Conservation (phyloP, 75 land plant species). For the Azolla pinnata region DNA sequence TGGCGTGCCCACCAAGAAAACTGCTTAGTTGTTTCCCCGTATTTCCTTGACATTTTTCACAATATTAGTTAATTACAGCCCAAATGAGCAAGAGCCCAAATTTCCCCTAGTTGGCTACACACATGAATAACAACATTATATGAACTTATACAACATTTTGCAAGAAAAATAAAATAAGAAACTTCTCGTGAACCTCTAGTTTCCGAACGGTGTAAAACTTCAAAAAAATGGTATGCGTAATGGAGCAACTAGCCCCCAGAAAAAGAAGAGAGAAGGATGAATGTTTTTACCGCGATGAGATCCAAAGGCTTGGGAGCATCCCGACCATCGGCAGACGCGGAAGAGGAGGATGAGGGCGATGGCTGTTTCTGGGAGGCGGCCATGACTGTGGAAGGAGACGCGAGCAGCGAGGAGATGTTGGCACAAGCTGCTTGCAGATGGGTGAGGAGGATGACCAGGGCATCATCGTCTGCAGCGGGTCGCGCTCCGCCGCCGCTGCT, state of each 20-base stretch:
- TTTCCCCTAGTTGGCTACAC: neutral
- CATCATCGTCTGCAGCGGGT: slow-evolving; percentile 52
- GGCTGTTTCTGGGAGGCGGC: slow-evolving; percentile 10
- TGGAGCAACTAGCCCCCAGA: too few species aligned
- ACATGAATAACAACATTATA: too few species aligned
- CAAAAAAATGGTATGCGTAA: neutral
- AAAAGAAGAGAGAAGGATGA: too few species aligned
- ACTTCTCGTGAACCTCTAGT: neutral
- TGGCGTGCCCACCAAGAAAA: too few species aligned
- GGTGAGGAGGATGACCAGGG: slow-evolving; percentile 45
- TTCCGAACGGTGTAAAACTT: neutral
- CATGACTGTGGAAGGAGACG: slow-evolving; percentile 61
- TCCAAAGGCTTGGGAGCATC: slow-evolving; percentile 91
- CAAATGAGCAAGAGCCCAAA: neutral
- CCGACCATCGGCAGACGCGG: slow-evolving; percentile 23
- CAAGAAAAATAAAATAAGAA: too few species aligned
- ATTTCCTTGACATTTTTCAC: too few species aligned
- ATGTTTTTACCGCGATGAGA: slow-evolving; percentile 70
- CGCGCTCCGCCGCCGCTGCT: slow-evolving; percentile 33
- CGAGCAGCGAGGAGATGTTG: slow-evolving; percentile 74
- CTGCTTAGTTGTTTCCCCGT: too few species aligned
- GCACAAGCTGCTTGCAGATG: slow-evolving; percentile 85
- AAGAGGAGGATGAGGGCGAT: neutral
- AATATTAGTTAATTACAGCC: too few species aligned
- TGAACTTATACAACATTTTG: too few species aligned